Percentiles rank a stretch among this genome's conserved stretches.
Evolutionary conservation across 2,329 filamentous ascomycete genomes (phyloP).

Genomic region (Sphaerulina musiva): DNA sequence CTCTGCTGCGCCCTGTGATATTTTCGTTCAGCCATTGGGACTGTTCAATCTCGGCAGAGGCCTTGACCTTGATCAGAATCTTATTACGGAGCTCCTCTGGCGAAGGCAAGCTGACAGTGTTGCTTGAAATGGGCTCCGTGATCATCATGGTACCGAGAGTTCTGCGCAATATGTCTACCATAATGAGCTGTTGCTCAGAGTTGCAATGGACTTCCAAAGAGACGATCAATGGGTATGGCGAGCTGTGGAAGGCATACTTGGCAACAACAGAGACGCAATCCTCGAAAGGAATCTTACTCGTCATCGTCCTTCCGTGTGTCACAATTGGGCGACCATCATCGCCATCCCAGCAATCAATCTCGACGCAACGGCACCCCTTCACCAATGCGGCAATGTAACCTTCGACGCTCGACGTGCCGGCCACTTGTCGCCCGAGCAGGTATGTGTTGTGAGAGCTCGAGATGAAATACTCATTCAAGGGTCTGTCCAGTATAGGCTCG

Average conservation of each 20-base stretch:
- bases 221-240: constrained; percentile 84
- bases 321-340: constrained; percentile 80
- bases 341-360: constrained; percentile 98
- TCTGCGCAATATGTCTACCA: constrained; percentile 84
- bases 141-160: constrained; percentile 77
- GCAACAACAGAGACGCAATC: constrained; percentile 91
- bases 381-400: constrained; percentile 86
- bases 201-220: constrained; percentile 95
- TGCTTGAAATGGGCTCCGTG: constrained; percentile 64
- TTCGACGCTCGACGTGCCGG: constrained; percentile 84
- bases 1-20: constrained; percentile 34
- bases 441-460: constrained; percentile 99
- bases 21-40: constrained; percentile 34
- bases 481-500: constrained; percentile 59
- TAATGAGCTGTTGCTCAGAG: constrained; percentile 70
- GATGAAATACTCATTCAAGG: constrained; percentile 94
- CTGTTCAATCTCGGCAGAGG: constrained; percentile 51
- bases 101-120: constrained; percentile 65
- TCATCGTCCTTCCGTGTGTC: constrained; percentile 83
- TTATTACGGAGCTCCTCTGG: constrained; percentile 77
- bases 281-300: constrained; percentile 78
- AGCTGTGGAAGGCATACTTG: constrained; percentile 85
- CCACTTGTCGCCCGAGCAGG: constrained; percentile 81
- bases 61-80: constrained; percentile 92
- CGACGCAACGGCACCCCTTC: constrained; percentile 86